Base-by-base conservation (phyloP, 2,329 filamentous ascomycete species). In the Botryotinia calthae region DNA sequence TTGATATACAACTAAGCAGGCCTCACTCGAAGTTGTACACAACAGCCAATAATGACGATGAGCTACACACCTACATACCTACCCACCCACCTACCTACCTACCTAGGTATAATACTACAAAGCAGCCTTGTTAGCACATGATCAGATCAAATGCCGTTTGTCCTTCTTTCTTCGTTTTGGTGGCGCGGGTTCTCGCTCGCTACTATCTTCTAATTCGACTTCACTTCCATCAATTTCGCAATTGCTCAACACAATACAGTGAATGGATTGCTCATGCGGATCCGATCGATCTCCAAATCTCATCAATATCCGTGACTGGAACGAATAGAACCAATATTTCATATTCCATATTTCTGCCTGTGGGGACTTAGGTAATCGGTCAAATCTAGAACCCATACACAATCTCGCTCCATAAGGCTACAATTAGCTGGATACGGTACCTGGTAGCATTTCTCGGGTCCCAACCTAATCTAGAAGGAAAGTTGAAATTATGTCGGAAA, bases 401-500 rank as follows among this genome's bases (percentile, higher is more conserved):
- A 25, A 54, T 54, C 34, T 42, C 64, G 42, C 48, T 25, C 48
- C 37, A 54, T 48, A 56, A 56, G 51, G n/a, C 51, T 56, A 56
- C n/a, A 18, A 16, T 28, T 54, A 12, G 25, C 5, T 54, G 51
- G 51, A 28, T 28, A 54, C 25, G 6, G 2, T 51, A 48, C 58
- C 48, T 70, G 14, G 46, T 71, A 28, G 51, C n/a, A 56, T 28
- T 40, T 37, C 44, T 62, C 69, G 34, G 34, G 56, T 63, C 44
- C 64, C 64, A 40, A 54, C 25, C 22, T 54, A 56, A 51, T 37
- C 8, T 31, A 42, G 16, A 40, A 56, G 31, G 16, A 40, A 56
- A 56, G 34, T 20, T 20, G 34, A 67, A 71, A 67, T 72, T 44
- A 72, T 72, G 70, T 66, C 70, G 44, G 62, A 59, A 34, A 58